phyloP scores from a whole-genome alignment of 176 grass and related monocot species.

The Oryza glumipatula region DNA sequence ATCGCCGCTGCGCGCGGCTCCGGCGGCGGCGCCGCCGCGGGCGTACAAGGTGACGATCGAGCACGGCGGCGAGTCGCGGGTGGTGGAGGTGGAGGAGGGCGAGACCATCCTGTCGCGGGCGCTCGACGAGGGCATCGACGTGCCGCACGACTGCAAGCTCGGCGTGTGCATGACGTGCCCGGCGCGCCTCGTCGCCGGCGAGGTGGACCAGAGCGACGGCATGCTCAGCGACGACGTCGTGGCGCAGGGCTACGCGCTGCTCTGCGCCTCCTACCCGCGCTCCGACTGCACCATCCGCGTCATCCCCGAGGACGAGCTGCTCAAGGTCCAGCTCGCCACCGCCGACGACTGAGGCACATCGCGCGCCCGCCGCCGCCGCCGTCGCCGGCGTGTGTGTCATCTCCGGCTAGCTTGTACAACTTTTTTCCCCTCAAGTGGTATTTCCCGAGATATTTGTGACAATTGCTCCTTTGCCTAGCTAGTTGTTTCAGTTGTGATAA shows the following conservation, averaged over 20 bases:
- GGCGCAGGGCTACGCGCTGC: slow-evolving; percentile 74
- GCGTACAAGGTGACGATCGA: slow-evolving; percentile 87
- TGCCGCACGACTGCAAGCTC: slow-evolving; percentile 98
- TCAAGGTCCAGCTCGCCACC: slow-evolving; percentile 87
- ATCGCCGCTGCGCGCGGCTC: background rate
- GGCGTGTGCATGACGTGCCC: slow-evolving; percentile 99
- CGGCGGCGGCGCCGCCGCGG: slow-evolving; percentile 13
- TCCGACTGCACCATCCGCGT: slow-evolving; percentile 90
- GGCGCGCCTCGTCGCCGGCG: slow-evolving; percentile 69
- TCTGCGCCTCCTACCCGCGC: slow-evolving; percentile 78
- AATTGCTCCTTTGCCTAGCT: background rate
- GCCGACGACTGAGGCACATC: slow-evolving; percentile 69
- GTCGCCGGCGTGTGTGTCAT: background rate
- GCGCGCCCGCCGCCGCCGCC: background rate
- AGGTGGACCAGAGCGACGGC: slow-evolving; percentile 94
- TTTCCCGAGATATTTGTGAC: background rate
- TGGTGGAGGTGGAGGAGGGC: slow-evolving; percentile 74
- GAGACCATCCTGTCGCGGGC: slow-evolving; percentile 87
- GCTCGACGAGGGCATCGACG: slow-evolving; percentile 79
- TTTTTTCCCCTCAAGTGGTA: background rate
- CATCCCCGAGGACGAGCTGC: slow-evolving; percentile 96
- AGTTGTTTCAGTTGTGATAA: background rate
- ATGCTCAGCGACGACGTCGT: slow-evolving; percentile 98
- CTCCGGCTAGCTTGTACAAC: slow-evolving; percentile 2
- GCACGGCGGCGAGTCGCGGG: slow-evolving; percentile 65